Conservation (phyloP, 2,329 filamentous ascomycete genomes). For the Fusarium sp. region DNA sequence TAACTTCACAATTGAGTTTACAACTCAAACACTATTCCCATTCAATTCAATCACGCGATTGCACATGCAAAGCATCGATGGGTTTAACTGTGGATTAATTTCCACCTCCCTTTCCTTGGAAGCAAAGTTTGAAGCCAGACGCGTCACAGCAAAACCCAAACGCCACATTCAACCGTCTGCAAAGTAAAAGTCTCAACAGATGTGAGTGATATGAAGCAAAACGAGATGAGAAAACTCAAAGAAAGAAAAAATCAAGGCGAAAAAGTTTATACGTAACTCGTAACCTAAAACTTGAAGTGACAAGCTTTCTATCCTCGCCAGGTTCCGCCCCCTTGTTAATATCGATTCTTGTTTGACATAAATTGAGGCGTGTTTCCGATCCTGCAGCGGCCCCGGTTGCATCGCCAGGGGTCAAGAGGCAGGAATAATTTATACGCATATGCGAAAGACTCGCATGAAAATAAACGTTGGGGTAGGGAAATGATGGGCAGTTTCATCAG, state of each 20-base stretch:
- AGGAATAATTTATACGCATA: conserved; percentile 2
- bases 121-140: conserved; percentile 1
- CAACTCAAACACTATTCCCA: neutral
- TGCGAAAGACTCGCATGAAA: conserved; percentile 23
- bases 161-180: conserved; percentile 10
- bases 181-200: conserved; percentile 4
- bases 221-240: neutral
- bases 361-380: conserved; percentile 36
- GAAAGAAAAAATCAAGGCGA: neutral
- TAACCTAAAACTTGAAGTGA: neutral
- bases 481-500: conserved; percentile 35
- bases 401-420: conserved; percentile 4
- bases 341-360: conserved; percentile 33
- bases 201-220: neutral
- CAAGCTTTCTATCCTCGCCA: neutral
- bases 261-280: neutral
- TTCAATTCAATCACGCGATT: neutral
- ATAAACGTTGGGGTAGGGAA: conserved; percentile 9
- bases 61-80: neutral
- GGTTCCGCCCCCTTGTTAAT: conserved; percentile 9
- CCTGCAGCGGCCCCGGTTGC: conserved; percentile 21
- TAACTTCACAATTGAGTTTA: neutral
- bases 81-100: conserved; percentile 1
- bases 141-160: conserved; percentile 18
- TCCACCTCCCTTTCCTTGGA: neutral